phyloP scores from a whole-genome alignment of 1,284 basidiomycete genomes.

The Hemileia vastatrix region DNA sequence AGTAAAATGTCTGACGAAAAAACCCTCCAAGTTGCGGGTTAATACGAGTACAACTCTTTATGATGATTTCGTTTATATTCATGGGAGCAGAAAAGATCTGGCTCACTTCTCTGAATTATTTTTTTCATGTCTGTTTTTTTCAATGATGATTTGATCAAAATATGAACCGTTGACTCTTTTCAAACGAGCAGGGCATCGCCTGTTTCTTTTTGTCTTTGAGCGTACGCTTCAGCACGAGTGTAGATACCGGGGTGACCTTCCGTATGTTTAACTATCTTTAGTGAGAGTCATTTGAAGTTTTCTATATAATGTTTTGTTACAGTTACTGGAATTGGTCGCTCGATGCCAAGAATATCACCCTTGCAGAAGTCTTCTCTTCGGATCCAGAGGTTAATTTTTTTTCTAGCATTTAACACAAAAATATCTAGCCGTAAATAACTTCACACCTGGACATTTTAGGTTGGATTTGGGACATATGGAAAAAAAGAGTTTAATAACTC shows the following conservation, averaged over 20 bases:
- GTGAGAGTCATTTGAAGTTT: not conserved
- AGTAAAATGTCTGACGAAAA: constrained; percentile 27
- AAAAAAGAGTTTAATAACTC: constrained; percentile 3
- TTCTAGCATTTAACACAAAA: not conserved
- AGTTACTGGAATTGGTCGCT: constrained; percentile 19
- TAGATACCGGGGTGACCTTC: not conserved
- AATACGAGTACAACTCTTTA: constrained; percentile 3
- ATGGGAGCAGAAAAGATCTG: not conserved
- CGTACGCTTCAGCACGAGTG: constrained; percentile 5
- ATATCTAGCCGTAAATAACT: not conserved
- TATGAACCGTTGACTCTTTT: not conserved
- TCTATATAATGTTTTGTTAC: not conserved
- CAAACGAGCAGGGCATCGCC: constrained; percentile 4
- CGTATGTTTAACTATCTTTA: constrained; percentile 1
- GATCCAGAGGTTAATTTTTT: constrained; percentile 4
- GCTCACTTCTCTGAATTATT: constrained; percentile 1
- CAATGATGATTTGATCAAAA: not conserved
- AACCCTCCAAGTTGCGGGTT: constrained; percentile 10
- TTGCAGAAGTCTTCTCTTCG: constrained; percentile 5
- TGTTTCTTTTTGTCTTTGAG: constrained; percentile 4
- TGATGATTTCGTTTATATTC: constrained; percentile 17
- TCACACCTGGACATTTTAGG: not conserved
- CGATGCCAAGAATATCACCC: constrained; percentile 9
- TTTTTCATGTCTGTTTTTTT: constrained; percentile 2
- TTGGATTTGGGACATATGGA: constrained; percentile 14